phyloP scores from a whole-genome alignment of 2,329 filamentous ascomycete species.

The Colletotrichum sp. region DNA sequence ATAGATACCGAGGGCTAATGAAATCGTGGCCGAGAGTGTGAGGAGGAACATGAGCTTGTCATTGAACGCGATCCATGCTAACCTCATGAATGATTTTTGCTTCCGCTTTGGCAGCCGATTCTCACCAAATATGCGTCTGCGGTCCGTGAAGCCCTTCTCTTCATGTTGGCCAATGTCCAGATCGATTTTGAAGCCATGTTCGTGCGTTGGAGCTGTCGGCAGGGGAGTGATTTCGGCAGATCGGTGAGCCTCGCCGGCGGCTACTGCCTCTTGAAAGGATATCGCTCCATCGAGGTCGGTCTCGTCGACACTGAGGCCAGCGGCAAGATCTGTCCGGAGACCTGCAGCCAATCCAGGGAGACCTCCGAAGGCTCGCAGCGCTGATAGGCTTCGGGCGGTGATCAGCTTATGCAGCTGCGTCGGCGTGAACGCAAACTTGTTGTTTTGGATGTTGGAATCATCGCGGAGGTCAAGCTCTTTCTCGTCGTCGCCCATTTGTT shows the following conservation, averaged over 20 bases:
- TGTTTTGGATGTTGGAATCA: constrained; percentile 32
- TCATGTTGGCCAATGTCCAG: constrained; percentile 22
- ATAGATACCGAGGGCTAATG: constrained; percentile 76
- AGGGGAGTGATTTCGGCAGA: constrained; percentile 25
- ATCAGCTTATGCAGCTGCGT: constrained; percentile 58
- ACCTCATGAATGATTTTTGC: constrained; percentile 70
- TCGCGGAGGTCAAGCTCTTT: constrained; percentile 13
- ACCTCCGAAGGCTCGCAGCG: constrained; percentile 58
- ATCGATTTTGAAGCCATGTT: constrained; percentile 16
- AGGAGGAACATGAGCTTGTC: constrained; percentile 80
- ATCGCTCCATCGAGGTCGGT: constrained; percentile 47
- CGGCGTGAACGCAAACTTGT: constrained; percentile 59
- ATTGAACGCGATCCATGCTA: constrained; percentile 83
- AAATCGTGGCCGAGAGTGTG: constrained; percentile 74
- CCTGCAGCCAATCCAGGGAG: constrained; percentile 56
- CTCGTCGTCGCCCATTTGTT: not conserved
- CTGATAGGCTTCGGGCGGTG: constrained; percentile 52
- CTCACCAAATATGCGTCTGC: constrained; percentile 72
- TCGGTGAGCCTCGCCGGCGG: constrained; percentile 38
- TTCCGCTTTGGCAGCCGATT: constrained; percentile 74
- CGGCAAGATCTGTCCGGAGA: constrained; percentile 50
- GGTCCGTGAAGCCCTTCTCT: constrained; percentile 54
- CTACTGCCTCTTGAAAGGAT: constrained; percentile 53
- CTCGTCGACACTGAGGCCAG: constrained; percentile 58
- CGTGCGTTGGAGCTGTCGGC: constrained; percentile 27